Conservation (phyloP, 352 stramenopile genomes). For the Phytophthora colocasiae region DNA sequence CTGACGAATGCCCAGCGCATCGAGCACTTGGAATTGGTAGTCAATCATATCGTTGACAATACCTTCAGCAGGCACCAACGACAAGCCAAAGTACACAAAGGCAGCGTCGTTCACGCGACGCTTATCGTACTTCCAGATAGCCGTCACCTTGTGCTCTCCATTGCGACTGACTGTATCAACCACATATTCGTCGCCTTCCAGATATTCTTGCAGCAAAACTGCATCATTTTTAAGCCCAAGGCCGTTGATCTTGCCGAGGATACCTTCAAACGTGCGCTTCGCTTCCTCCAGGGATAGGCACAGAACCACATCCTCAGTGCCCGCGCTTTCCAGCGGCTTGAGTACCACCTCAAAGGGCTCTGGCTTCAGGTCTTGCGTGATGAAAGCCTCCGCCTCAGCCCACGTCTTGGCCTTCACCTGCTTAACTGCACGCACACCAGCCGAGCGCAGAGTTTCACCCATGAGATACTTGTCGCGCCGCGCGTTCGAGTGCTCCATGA, state of each 20-base stretch:
- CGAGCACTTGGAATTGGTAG: conserved; percentile 84
- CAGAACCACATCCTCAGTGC: conserved; percentile 84
- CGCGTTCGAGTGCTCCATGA: conserved; percentile 72
- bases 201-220: conserved; percentile 93
- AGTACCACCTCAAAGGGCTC: conserved; percentile 89
- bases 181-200: conserved; percentile 96
- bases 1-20: conserved; percentile 78
- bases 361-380: conserved; percentile 66
- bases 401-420: conserved; percentile 89
- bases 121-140: conserved; percentile 99
- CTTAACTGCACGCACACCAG: conserved; percentile 89
- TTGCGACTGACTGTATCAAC: conserved; percentile 95
- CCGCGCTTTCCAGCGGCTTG: conserved; percentile 89
- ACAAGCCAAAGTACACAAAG: conserved; percentile 95
- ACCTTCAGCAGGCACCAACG: conserved; percentile 68
- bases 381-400: conserved; percentile 77
- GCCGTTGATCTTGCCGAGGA: conserved; percentile 89
- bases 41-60: conserved; percentile 85
- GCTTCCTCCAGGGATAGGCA: conserved; percentile 80
- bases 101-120: conserved; percentile 92
- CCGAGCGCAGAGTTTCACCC: conserved; percentile 83
- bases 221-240: conserved; percentile 87
- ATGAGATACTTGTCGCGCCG: conserved; percentile 89
- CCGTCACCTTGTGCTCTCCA: conserved; percentile 95
- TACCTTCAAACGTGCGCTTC: conserved; percentile 81